These are phyloP conservation scores for Pichia insulana DNA, from an alignment of 805 yeast species.

Conservation along the genomic window DNA sequence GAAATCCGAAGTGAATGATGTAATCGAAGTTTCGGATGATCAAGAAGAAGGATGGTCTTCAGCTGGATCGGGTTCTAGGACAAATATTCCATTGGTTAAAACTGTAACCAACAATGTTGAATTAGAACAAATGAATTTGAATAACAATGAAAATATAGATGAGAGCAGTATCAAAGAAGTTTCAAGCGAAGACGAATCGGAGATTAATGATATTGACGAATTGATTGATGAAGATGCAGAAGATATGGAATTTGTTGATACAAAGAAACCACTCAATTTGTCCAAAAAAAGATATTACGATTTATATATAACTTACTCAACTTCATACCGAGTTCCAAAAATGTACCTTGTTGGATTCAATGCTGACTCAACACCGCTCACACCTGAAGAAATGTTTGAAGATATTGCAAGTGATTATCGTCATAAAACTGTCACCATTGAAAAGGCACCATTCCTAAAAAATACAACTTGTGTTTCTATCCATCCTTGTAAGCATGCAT, in stretches of 20 bases:
- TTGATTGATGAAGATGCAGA: constrained; percentile 29
- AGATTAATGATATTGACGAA: constrained; percentile 35
- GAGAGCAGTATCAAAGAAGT: constrained; percentile 8
- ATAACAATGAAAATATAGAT: constrained; percentile 1
- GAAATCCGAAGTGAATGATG: constrained; percentile 24
- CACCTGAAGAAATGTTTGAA: constrained; percentile 88
- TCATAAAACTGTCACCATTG: constrained; percentile 94
- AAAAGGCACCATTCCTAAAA: constrained; percentile 75
- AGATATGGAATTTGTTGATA: constrained; percentile 24
- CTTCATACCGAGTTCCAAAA: constrained; percentile 93
- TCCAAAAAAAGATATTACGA: constrained; percentile 65
- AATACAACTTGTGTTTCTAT: constrained; percentile 77
- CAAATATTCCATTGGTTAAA: not conserved
- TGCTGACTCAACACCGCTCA: constrained; percentile 73
- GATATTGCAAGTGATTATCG: constrained; percentile 88
- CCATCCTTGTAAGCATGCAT: constrained; percentile 94
- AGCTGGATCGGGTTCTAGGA: constrained; percentile 18
- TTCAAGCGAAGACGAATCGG: constrained; percentile 16
- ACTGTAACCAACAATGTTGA: not conserved
- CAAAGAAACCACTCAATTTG: constrained; percentile 28
- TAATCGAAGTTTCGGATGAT: constrained; percentile 1
- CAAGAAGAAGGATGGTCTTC: constrained; percentile 55
- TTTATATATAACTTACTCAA: constrained; percentile 83
- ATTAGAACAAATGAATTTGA: not conserved
- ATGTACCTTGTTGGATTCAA: constrained; percentile 85